Base-by-base conservation (phyloP, 441 rosid species). In the Lepidium campestre region DNA sequence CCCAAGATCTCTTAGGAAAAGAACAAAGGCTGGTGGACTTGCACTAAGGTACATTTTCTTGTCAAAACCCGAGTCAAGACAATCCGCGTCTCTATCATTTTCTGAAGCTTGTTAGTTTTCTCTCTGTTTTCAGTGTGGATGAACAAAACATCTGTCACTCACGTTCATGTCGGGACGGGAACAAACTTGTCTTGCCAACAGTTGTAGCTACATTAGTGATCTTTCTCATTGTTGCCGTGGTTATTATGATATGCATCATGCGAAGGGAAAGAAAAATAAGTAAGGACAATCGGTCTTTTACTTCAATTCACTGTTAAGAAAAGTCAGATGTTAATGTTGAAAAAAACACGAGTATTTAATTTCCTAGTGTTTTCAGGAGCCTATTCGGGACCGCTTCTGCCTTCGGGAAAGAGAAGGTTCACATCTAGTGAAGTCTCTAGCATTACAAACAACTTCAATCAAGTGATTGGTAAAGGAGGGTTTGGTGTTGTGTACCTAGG, bases 401-500 rank as follows among this genome's bases (percentile, higher is more conserved):
- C 77, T 37, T 67, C 77, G 20, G 72, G 77, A 41, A 73, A 73
- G 68, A 73, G 77, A 61, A 60, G 77, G 64, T 78, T 81, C 56
- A 76, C 75, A 1, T 83, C 65, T 50, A 64, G 65, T 20, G 78
- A 80, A 66, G 79, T 83, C 57, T 53, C 69, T 20, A 78, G 57
- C 17, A 73, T 82, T 12, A 82, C 85, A 35, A 41, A 62, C n/a
- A 75, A 82, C 50, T 82, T 82, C 37, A 18, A 35, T 20, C 72
- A 32, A 18, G 78, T 64, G 6, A 73, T 85, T 4, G 85, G 86
- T 63, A 77, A 76, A 71, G 86, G 89, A 56, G 86, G 85, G 3
- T 82, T 74, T 18, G 89, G 81, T 62, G 76, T 71, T 10, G 89
- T 84, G 14, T 81, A 81, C 57, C 67, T 62, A 1, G 88, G 86